phyloP scores from a whole-genome alignment of 768 basidiomycete genomes.

The Phylloporus rhodoxanthus region DNA sequence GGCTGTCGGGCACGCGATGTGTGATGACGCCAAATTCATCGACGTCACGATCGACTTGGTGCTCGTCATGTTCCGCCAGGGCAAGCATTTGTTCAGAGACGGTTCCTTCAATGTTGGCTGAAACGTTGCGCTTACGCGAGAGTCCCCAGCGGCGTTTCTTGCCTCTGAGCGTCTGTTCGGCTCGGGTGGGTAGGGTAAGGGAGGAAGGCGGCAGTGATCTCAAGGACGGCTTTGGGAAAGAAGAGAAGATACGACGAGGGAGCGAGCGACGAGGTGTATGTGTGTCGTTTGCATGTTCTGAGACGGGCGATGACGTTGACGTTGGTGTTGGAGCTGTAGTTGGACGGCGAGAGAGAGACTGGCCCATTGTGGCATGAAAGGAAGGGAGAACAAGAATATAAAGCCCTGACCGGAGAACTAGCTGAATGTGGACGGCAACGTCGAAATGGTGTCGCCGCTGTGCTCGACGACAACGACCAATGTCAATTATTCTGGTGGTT shows the following conservation, averaged over 20 bases:
- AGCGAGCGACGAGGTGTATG: constrained; percentile 16
- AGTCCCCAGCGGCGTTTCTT: constrained; percentile 25
- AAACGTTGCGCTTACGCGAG: constrained; percentile 15
- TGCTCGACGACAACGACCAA: constrained; percentile 11
- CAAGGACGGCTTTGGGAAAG: constrained; percentile 24
- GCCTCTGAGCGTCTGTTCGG: constrained; percentile 26
- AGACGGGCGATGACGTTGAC: constrained; percentile 6
- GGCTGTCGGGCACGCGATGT: constrained; percentile 26
- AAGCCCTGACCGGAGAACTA: background rate
- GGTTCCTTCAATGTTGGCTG: constrained; percentile 13
- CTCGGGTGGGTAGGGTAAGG: constrained; percentile 17
- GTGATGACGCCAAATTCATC: constrained; percentile 25
- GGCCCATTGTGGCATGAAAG: constrained; percentile 22
- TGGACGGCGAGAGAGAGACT: constrained; percentile 26
- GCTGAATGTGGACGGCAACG: constrained; percentile 3
- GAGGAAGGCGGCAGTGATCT: constrained; percentile 11
- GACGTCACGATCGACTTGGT: constrained; percentile 26
- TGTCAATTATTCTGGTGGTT: constrained; percentile 23
- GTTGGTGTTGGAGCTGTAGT: constrained; percentile 7
- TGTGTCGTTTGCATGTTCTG: constrained; percentile 2
- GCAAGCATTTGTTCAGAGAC: constrained; percentile 12
- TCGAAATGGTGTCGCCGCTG: constrained; percentile 5
- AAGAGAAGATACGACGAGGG: constrained; percentile 33
- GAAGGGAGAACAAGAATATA: background rate
- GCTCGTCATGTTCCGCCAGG: constrained; percentile 23